Evolutionary conservation across 495 filamentous ascomycete genomes (phyloP), one percentile per base, ranked within the genome.

Genomic region (Talaromyces wortmannii): DNA sequence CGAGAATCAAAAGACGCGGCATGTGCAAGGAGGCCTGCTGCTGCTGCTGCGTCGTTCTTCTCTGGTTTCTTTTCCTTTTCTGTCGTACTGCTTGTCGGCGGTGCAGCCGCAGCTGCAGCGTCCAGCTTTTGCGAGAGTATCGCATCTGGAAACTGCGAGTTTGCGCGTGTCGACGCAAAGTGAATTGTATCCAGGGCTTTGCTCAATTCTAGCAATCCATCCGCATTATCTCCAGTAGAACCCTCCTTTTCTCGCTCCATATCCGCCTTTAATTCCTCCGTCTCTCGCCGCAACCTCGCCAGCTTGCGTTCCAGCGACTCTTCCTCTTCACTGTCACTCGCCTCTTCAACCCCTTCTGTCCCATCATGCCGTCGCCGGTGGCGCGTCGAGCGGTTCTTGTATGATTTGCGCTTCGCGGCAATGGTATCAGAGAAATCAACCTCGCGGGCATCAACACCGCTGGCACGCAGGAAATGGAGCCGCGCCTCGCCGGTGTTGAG

Each of bases 1-100:
- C 94, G 85, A 32, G 79, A 74, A 64, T 97, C 94, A 57, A 97
- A 95, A 54, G 92, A 88, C 23, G 91, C 89, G 6, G 90, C 89
- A 62, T 89, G 88, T 16, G 86, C 82, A 11, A 97, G 78, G 16
- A 87, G 71, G 63, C 48, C 88, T 71, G 57, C 76, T 71, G 61
- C 82, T 76, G 56, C 75, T 78, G 53, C 83, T 67, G 55, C 45
- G 13, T 46, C 40, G 33, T 52, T 50, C 12, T 52, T 54, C 8
- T 51, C 17, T 31, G 15, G 32, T 23, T 32, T 50, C 6, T 15
- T 45, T 29, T 55, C 51, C 6, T 43, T 52, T 12, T 48, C 53
- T 13, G 43, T 49, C 11, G 52, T 45, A 17, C 45, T 52, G 36
- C 13, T 36, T 12, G 52, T 33, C 15, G 50, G 12, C 32, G 57